Conservation (phyloP, 2,329 filamentous ascomycete species). For the Calonectria leucothoes region DNA sequence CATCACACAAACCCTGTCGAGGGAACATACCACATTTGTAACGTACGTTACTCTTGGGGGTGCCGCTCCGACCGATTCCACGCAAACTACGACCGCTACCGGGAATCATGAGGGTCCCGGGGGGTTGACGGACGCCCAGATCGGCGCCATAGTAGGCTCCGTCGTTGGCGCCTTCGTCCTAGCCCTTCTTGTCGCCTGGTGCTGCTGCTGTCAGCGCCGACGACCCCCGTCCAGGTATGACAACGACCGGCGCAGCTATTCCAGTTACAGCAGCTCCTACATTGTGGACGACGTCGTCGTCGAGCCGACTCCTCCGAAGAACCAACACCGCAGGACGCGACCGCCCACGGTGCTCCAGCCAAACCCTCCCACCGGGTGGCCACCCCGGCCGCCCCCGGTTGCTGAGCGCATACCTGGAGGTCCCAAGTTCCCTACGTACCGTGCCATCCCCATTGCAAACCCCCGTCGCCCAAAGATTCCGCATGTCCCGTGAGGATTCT, state of each 20-base stretch:
- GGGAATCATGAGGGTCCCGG: constrained; percentile 27
- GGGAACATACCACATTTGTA: constrained; percentile 50
- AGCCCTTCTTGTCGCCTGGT: constrained; percentile 47
- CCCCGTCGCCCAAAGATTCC: constrained; percentile 34
- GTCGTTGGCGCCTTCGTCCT: constrained; percentile 52
- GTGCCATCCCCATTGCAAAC: constrained; percentile 48
- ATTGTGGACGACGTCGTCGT: constrained; percentile 26
- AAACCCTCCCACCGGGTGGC: constrained; percentile 1
- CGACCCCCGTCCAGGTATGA: constrained; percentile 5
- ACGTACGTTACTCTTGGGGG: constrained; percentile 47
- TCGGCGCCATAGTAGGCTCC: constrained; percentile 56
- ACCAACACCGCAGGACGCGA: background rate
- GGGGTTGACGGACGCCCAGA: constrained; percentile 48
- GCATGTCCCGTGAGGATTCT: background rate
- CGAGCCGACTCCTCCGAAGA: constrained; percentile 9
- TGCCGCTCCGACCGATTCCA: constrained; percentile 15
- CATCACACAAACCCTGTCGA: constrained; percentile 51
- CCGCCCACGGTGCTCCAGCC: background rate
- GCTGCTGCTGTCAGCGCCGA: constrained; percentile 35
- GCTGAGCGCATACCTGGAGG: constrained; percentile 48
- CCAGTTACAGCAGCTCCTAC: constrained; percentile 26
- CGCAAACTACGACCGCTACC: constrained; percentile 20
- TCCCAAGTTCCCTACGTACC: constrained; percentile 47
- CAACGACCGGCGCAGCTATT: constrained; percentile 27
- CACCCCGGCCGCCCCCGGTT: constrained; percentile 32